Evolutionary conservation across 78 protist species (phyloP), one percentile per base, ranked within the genome.

Genomic region (Dictyostelium capitatum): DNA sequence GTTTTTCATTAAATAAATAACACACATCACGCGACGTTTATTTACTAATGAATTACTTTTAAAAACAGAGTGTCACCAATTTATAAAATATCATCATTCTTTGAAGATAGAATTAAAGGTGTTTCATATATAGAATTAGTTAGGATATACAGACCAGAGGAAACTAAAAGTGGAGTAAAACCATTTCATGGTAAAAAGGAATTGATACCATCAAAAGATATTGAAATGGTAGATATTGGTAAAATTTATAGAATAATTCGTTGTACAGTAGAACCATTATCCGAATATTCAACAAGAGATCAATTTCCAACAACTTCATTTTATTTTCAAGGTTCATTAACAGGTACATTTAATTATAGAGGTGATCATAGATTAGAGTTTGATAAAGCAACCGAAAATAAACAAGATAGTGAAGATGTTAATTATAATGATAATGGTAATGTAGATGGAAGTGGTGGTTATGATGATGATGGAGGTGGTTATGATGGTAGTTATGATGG

Each of bases 251-350:
- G 51, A 47, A 28, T 87, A 8, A 51, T 11, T 8, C 46, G 9
- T 23, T 74, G 83, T 50, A 87, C 92, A 3, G 37, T 87, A 3
- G 79, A 87, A 43, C 41, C 83, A 47, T 14, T 23, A 3, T 11
- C 65, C 2, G 48, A 48, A 46, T 77, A 28, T 25, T 10, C 7
- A 11, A 47, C 4, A 7, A 56, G 79, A 41, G 10, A 9, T 5
- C 53, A 43, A 25, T 77, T 50, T 19, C 92, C 92, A 51, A 23
- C 28, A 47, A 87, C 75, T 77, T 75, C 79, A 2, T 87, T 32
- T 74, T 87, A 51, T 64, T 77, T 79, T 77, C 30, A 19, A 15
- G 83, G 77, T 65, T 20, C 17, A 17, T 23, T 25, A 4, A 5
- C 28, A 0, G 67, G 15, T 17, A 3, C n/a, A 14, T 12, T 17